phyloP scores from a whole-genome alignment of 2,329 filamentous ascomycete genomes.

The Trichoderma guizhouense region DNA sequence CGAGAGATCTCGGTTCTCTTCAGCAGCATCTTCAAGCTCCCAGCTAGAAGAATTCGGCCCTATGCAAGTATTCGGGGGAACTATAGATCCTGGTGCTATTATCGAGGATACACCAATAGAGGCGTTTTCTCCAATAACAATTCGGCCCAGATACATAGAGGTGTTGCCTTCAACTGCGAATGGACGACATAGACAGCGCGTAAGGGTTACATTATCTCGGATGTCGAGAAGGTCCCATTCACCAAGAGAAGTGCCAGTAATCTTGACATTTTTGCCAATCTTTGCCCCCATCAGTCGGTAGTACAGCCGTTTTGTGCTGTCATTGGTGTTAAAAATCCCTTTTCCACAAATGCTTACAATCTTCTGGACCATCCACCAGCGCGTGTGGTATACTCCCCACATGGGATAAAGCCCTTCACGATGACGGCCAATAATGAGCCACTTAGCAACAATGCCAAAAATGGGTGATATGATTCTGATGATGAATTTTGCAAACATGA shows the following conservation, averaged over 20 bases:
- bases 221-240: conserved; percentile 58
- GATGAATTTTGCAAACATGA: conserved; percentile 40
- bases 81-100: conserved; percentile 46
- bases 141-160: conserved; percentile 53
- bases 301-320: conserved; percentile 42
- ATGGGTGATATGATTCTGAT: conserved; percentile 42
- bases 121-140: conserved; percentile 46
- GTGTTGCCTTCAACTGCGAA: conserved; percentile 57
- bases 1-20: conserved; percentile 45
- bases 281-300: conserved; percentile 51
- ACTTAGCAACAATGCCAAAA: conserved; percentile 50
- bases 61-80: conserved; percentile 50
- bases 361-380: conserved; percentile 59
- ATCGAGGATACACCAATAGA: conserved; percentile 48
- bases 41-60: conserved; percentile 57
- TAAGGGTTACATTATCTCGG: conserved; percentile 46
- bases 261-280: conserved; percentile 50
- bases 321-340: conserved; percentile 42
- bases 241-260: conserved; percentile 44
- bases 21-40: conserved; percentile 47
- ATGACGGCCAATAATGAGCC: conserved; percentile 53
- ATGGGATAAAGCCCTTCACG: conserved; percentile 54
- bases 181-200: conserved; percentile 47
- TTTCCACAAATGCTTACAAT: conserved; percentile 46
- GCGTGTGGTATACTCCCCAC: conserved; percentile 57